Conservation (phyloP, 768 basidiomycete genomes). For the Pisolithus tinctorius region DNA sequence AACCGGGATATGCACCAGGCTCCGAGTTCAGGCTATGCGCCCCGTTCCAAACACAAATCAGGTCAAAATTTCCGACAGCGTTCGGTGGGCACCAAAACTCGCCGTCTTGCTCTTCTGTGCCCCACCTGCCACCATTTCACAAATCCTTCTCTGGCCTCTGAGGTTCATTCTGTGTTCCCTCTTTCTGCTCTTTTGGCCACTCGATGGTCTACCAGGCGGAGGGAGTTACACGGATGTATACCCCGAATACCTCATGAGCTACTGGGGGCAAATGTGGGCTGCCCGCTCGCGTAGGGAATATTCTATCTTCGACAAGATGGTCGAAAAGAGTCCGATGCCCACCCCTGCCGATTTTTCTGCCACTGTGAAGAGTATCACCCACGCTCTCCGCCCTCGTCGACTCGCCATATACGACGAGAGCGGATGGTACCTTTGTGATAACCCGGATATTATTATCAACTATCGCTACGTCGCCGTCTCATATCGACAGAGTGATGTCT, state of each 20-base stretch:
- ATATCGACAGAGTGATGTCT: conserved; percentile 8
- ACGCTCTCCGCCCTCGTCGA: conserved; percentile 8
- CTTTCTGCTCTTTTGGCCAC: conserved; percentile 7
- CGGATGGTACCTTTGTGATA: conserved; percentile 4
- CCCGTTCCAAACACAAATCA: conserved; percentile 1
- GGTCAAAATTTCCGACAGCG: conserved; percentile 1
- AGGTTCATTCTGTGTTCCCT: conserved; percentile 4
- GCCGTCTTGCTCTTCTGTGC: conserved; percentile 10
- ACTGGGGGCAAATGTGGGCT: conserved; percentile 14
- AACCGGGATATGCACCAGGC: conserved; percentile 10
- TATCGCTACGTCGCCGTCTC: conserved; percentile 12
- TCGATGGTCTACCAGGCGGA: background rate
- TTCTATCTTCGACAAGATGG: conserved; percentile 4
- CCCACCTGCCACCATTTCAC: background rate
- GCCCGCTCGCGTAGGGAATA: conserved; percentile 14
- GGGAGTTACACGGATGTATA: conserved; percentile 2
- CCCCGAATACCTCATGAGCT: conserved; percentile 5
- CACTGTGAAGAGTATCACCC: conserved; percentile 2
- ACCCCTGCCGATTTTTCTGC: background rate
- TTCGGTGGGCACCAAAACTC: conserved; percentile 1
- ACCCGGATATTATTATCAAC: conserved; percentile 1
- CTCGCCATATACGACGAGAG: conserved; percentile 2
- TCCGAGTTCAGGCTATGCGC: conserved; percentile 8
- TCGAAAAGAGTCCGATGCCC: conserved; percentile 1
- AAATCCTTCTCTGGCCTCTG: conserved; percentile 4